Evolutionary conservation across 345 rosid genomes (phyloP), one percentile per base, ranked within the genome.

Genomic region (Carallia pectinifolia): DNA sequence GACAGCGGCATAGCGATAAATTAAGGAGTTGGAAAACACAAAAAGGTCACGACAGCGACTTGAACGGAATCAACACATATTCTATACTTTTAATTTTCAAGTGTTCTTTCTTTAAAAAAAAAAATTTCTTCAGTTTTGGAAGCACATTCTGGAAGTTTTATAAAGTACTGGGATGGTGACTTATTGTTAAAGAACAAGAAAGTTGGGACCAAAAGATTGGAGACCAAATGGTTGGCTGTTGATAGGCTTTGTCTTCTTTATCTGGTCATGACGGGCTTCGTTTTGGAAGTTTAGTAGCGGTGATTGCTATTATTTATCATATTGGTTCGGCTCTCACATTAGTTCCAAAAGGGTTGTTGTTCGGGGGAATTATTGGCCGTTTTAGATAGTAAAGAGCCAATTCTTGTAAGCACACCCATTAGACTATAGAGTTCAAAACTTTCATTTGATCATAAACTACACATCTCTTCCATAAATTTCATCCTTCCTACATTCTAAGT

Each of bases 191-290:
- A 55, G 13, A 55, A 55, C 33, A 23, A 2, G 59, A 23, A 8
- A 55, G 31, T 55, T 55, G 59, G 33, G 59, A 55, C 33, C 31
- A 23, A 55, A 8, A 12, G 59, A 55, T 23, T 44, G 31, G 59
- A 55, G 31, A 55, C 59, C 59, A 55, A 55, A 12, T 29, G 59
- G 33, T 19, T 55, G 59, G 59, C 23, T 55, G 59, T 55, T 55
- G 59, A 23, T 55, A 55, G 59, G 33, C 50, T 23, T 2, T 12
- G 50, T 55, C 31, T 23, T 55, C 59, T 55, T 55, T 12, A 5
- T 55, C 31, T 4, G 30, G 10, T 55, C 31, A 12, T 23, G 59
- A 55, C 15, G 59, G 27, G 59, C 31, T 23, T 23, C 27, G 33
- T 19, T 19, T 55, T 55, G 59, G 33, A 23, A 23, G 59, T 19